Percentiles rank a stretch among this genome's conserved stretches.
Conservation (phyloP, 371 early-diverging fungal genomes). For the Rhizopus stolonifer region DNA sequence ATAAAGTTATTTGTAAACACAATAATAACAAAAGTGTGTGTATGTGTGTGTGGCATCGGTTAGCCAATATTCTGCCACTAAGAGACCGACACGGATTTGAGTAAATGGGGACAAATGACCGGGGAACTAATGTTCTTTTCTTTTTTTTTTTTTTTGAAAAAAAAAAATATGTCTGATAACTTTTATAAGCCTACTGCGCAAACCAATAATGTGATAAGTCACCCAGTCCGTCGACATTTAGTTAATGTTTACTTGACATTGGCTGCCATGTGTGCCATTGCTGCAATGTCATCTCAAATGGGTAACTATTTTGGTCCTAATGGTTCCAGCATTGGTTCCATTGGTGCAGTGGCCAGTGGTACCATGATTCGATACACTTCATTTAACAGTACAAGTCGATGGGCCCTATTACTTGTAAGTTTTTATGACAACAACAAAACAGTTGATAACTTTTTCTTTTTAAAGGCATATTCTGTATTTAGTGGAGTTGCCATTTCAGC, state of each 20-base stretch:
- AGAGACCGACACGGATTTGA: no score
- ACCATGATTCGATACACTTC: slow-evolving; percentile 28
- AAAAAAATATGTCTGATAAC: slow-evolving; percentile 20
- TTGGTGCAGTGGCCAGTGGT: slow-evolving; percentile 27
- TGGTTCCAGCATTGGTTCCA: slow-evolving; percentile 17
- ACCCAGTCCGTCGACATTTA: slow-evolving; percentile 48
- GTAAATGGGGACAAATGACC: no score
- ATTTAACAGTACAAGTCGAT: slow-evolving; percentile 23
- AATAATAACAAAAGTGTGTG: no score
- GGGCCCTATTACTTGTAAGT: slow-evolving; percentile 35
- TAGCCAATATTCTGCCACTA: no score
- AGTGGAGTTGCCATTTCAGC: slow-evolving; percentile 41
- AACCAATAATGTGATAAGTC: slow-evolving; percentile 21
- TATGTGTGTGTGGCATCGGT: no score
- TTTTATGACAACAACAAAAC: neutral
- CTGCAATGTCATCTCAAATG: slow-evolving; percentile 35
- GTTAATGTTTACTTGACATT: slow-evolving; percentile 49
- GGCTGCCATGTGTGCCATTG: slow-evolving; percentile 51
- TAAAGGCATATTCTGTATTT: slow-evolving; percentile 37
- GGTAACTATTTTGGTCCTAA: slow-evolving; percentile 14
- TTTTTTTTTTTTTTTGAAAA: slow-evolving; percentile 6
- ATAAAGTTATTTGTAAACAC: no score
- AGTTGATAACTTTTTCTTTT: neutral
- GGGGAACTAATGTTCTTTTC: no score
- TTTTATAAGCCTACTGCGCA: slow-evolving; percentile 2